phyloP scores from a whole-genome alignment of 2,329 filamentous ascomycete genomes.

The Fusarium redolens region DNA sequence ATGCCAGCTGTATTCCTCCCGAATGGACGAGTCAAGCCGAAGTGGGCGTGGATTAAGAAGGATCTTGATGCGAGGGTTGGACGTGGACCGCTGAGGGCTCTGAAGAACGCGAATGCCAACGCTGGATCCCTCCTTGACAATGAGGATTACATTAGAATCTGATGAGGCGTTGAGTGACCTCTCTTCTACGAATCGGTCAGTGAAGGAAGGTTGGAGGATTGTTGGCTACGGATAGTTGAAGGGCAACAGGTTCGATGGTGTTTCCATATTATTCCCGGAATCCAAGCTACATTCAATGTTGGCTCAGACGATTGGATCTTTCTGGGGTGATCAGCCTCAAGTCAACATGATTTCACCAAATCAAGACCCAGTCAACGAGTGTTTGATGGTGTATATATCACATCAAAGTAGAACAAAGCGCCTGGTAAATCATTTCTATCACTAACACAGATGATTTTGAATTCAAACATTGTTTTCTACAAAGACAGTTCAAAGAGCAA shows the following conservation, averaged over 20 bases:
- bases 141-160: rapidly evolving
- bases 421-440: rapidly evolving
- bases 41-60: slow-evolving; percentile 15
- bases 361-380: too few species aligned
- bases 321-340: too few species aligned
- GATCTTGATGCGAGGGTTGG: background rate
- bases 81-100: background rate
- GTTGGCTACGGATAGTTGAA: background rate
- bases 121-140: background rate
- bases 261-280: background rate
- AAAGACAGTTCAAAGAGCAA: background rate
- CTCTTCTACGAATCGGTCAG: background rate
- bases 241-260: rapidly evolving
- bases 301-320: too few species aligned
- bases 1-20: slow-evolving; percentile 3
- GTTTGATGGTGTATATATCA: too few species aligned
- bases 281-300: background rate
- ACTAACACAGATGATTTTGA: rapidly evolving
- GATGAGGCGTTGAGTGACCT: rapidly evolving
- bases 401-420: background rate
- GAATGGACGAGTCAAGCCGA: slow-evolving; percentile 14
- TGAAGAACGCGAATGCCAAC: slow-evolving; percentile 2
- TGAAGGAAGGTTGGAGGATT: rapidly evolving
- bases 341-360: too few species aligned
- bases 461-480: background rate